phyloP scores from a whole-genome alignment of 2,329 filamentous ascomycete species.

The Penicillium hordei region DNA sequence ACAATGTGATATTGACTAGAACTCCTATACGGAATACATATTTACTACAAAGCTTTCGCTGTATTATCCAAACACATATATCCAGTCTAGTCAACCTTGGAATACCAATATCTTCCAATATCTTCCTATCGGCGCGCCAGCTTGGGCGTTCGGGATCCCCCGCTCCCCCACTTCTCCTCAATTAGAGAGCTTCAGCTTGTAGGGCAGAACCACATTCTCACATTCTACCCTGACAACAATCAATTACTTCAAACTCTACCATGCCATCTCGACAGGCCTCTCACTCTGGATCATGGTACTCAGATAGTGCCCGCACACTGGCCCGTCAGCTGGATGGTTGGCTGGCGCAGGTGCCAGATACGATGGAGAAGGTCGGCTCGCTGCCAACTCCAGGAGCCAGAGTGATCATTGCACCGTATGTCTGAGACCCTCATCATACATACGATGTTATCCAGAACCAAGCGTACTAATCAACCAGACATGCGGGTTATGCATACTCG shows the following conservation, averaged over 20 bases:
- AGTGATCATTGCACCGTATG: slow-evolving; percentile 90
- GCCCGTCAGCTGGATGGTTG: slow-evolving; percentile 69
- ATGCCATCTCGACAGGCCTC: slow-evolving; percentile 57
- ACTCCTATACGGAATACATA: not conserved
- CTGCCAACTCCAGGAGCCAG: slow-evolving; percentile 74
- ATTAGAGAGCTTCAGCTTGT: slow-evolving; percentile 11
- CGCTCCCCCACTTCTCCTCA: slow-evolving; percentile 30
- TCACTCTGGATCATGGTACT: slow-evolving; percentile 90
- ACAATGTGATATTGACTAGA: not conserved
- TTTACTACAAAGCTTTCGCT: not conserved
- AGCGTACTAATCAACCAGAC: slow-evolving; percentile 54
- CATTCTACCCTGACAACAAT: not conserved
- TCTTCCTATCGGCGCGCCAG: not conserved
- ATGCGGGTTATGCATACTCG: slow-evolving; percentile 92
- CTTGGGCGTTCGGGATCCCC: slow-evolving; percentile 14
- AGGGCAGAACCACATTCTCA: slow-evolving; percentile 1
- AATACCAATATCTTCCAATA: not conserved
- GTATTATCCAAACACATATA: not conserved
- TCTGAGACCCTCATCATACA: slow-evolving; percentile 7
- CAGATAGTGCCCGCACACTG: slow-evolving; percentile 59
- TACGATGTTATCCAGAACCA: not conserved
- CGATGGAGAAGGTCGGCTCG: slow-evolving; percentile 60
- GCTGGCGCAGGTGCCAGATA: slow-evolving; percentile 68
- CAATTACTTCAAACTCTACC: not conserved
- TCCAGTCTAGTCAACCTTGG: not conserved